Percentiles rank a stretch among this genome's conserved stretches.
Conservation (phyloP, 202 grass and related monocot genomes). For the Digitaria exilis region DNA sequence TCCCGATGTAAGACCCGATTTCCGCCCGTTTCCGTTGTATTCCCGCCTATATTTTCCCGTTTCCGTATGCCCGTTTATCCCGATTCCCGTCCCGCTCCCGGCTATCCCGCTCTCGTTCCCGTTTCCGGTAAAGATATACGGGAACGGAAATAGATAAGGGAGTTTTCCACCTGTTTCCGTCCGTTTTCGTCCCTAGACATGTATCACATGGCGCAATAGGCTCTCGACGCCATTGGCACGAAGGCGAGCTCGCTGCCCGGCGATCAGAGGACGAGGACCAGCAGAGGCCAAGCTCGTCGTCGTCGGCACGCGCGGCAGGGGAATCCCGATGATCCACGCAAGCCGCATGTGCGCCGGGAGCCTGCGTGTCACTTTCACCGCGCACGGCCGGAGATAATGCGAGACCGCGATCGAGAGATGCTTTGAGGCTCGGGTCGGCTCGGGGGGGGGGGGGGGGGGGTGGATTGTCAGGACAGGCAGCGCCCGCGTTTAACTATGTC, state of each 20-base stretch:
- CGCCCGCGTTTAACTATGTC: too few species aligned
- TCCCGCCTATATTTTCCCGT: too few species aligned
- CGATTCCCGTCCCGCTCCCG: too few species aligned
- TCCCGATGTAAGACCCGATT: too few species aligned
- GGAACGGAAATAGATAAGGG: too few species aligned
- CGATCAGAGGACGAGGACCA: not conserved
- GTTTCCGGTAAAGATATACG: too few species aligned
- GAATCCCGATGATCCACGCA: constrained; percentile 37
- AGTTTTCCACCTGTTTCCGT: too few species aligned
- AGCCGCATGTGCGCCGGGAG: constrained; percentile 33
- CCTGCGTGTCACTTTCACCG: constrained; percentile 29
- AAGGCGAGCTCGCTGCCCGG: too few species aligned
- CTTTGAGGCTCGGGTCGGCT: not conserved
- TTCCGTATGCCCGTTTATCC: too few species aligned
- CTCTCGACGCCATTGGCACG: not conserved
- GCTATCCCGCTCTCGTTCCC: too few species aligned
- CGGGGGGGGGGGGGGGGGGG: not conserved
- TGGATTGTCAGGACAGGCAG: constrained; percentile 10
- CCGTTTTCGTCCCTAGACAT: not conserved
- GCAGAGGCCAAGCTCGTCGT: not conserved
- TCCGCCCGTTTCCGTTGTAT: too few species aligned
- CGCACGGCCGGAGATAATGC: not conserved
- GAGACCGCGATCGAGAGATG: not conserved
- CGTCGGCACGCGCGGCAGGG: constrained; percentile 22
- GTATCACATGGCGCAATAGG: constrained; percentile 23